Evolutionary conservation across 345 rosid genomes (phyloP).

Genomic region (Clausena lansium): DNA sequence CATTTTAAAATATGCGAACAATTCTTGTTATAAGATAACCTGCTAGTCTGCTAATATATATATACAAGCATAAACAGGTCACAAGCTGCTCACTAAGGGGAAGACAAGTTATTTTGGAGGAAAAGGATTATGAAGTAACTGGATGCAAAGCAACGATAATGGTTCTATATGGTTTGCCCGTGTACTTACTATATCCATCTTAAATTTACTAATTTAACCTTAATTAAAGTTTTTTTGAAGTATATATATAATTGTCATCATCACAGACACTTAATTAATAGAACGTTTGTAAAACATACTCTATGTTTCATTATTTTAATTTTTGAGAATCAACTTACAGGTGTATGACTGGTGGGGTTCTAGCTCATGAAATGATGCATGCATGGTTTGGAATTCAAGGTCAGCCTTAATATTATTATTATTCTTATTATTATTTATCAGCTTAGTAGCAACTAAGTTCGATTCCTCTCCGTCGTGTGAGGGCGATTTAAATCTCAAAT

Average conservation of each 20-base stretch:
- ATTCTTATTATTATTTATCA: too few species aligned
- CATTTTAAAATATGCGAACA: too few species aligned
- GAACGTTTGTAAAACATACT: not conserved
- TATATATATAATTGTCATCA: not conserved
- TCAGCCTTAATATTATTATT: not conserved
- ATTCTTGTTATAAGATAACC: too few species aligned
- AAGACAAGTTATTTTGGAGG: not conserved
- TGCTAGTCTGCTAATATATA: not conserved
- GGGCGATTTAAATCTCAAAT: too few species aligned
- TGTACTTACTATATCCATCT: not conserved
- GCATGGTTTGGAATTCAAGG: conserved; percentile 9
- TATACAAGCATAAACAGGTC: not conserved
- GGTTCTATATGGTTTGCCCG: conserved; percentile 12
- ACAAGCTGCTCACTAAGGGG: not conserved
- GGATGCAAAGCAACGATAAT: not conserved
- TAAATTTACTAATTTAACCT: not conserved
- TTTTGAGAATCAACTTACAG: not conserved
- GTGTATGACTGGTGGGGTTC: not conserved
- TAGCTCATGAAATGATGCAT: conserved; percentile 18
- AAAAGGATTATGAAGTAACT: not conserved
- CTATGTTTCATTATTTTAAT: too few species aligned
- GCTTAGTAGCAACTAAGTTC: too few species aligned
- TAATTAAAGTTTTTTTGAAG: not conserved
- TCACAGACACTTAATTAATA: too few species aligned
- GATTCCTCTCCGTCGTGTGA: too few species aligned